Evolutionary conservation across 83 land plant genomes (phyloP), one percentile per base, ranked within the genome.

Genomic region (Isoetes engelmannii): DNA sequence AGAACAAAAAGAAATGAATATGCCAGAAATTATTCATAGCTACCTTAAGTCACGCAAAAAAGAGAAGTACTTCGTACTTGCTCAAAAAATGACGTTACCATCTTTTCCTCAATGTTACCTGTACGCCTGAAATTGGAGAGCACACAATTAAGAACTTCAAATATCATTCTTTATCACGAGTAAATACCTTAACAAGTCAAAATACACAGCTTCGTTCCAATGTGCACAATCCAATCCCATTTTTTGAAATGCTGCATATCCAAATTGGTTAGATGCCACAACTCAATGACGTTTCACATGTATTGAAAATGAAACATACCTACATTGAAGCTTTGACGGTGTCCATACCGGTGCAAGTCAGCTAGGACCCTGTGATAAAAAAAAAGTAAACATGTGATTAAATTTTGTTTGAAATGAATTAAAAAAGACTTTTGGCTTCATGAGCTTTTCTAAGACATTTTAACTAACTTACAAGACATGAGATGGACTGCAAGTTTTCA

Each of bases 171-270:
- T 51, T 12, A 51, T 12, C 15, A 12, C 54, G n/a, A 12, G n/a
- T 51, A 51, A 72, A 48, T 44, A 72, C 81, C 81, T 78, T 50
- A 78, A 44, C 18, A 78, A 68, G 43, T 78, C 81, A 61, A 68
- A 59, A 63, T 73, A 78, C 4, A 78, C 81, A 13, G 81, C 72
- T 47, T 78, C 77, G 17, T 77, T 55, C 81, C 81, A 78, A 63
- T 78, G 68, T 54, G 81, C 81, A 69, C 81, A 78, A 57, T 78
- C 81, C n/a, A 78, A 72, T 7, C 75, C 70, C 48, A 78, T 45
- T 50, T 68, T 69, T 57, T 74, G 81, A 63, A 78, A 78, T 44
- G 81, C 81, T 78, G 81, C 72, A 47, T 59, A 19, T 59, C 7
- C 17, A 59, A 4, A 2, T 8, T 19, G 7, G 9, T 10, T 19